Base-by-base conservation (phyloP, 108 stramenopile genomes). In the Cyclotella choctawhatcheeana region DNA sequence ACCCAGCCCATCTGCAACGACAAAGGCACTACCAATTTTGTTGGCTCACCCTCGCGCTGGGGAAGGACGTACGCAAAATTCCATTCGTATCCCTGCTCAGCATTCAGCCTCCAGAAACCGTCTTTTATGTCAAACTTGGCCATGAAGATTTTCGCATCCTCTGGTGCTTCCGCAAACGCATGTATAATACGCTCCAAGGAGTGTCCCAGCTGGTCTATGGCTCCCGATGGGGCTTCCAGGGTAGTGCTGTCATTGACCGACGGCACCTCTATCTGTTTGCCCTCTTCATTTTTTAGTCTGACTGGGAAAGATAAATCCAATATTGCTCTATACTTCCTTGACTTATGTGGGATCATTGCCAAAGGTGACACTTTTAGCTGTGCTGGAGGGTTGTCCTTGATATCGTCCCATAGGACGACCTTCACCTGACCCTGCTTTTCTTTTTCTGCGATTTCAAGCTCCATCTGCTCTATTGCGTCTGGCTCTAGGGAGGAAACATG, bases 1-100 rank as follows among this genome's bases (percentile, higher is more conserved):
- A 45, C 47, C 84, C 81, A 82, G 0, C 81, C 81, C 77, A 86
- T 82, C 3, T 83, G 78, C 0, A 82, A 45, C 5, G 64, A 55
- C 1, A 60, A 29, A 2, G 78, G 85, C n/a, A 85, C 45, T 1
- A 77, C 85, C 13, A 85, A 44, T n/a, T 13, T 29, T 1, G 32
- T 14, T 2, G 35, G 55, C 25, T 52, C 21, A 14, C 55, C 55
- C 0, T 48, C 25, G 0, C 18, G n/a, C 20, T 58, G 55, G 0
- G 75, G 75, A 12, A 76, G 59, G 5, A 76, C 75, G 3, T 76
- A 70, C 6, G 59, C 30, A 63, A 76, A 76, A 34, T 76, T 76
- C 68, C 59, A 76, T 30, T 76, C 75, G 0, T 64, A 34, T n/a
- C 75, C 75, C 34, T 45, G 44, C 0, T 14, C 27, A n/a, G 58